phyloP scores from a whole-genome alignment of 805 yeast species.

The Yarrowia porcina region DNA sequence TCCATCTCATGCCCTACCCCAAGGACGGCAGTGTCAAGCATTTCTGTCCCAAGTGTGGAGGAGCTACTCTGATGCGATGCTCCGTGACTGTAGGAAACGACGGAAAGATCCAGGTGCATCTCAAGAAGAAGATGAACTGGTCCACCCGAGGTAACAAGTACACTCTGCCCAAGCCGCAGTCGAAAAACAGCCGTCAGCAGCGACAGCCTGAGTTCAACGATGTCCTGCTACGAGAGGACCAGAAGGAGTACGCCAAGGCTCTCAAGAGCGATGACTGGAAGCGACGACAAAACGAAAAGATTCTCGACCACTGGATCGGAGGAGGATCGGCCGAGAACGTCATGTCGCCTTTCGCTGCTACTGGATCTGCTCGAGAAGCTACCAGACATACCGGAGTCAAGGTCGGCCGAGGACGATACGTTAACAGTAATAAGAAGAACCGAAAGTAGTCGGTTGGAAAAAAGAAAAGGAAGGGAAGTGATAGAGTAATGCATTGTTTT shows the following conservation, averaged over 20 bases:
- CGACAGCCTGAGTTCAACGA: slow-evolving; percentile 44
- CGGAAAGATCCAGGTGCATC: slow-evolving; percentile 82
- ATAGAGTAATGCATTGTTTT: slow-evolving; percentile 1
- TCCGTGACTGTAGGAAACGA: slow-evolving; percentile 80
- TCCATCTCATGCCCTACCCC: slow-evolving; percentile 73
- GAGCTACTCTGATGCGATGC: slow-evolving; percentile 82
- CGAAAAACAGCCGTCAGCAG: slow-evolving; percentile 63
- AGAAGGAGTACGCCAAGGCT: slow-evolving; percentile 87
- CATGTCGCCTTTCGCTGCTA: slow-evolving; percentile 79
- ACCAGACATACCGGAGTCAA: slow-evolving; percentile 58
- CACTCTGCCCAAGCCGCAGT: slow-evolving; percentile 81
- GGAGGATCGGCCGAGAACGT: slow-evolving; percentile 81
- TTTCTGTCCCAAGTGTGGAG: slow-evolving; percentile 95
- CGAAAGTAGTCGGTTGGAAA: background rate
- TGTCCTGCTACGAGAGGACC: slow-evolving; percentile 85
- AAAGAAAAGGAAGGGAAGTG: background rate
- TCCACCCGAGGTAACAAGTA: slow-evolving; percentile 79
- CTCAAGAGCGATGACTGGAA: slow-evolving; percentile 86
- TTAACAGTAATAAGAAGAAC: slow-evolving; percentile 53
- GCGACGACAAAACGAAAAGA: slow-evolving; percentile 78
- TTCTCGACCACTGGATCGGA: slow-evolving; percentile 84
- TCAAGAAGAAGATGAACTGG: slow-evolving; percentile 93
- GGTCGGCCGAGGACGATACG: slow-evolving; percentile 82
- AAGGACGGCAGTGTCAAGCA: slow-evolving; percentile 67
- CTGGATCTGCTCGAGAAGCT: slow-evolving; percentile 51